Percentiles rank a stretch among this genome's conserved stretches.
Conservation (phyloP, 2,329 filamentous ascomycete genomes). For the Tolypocladium sp. region DNA sequence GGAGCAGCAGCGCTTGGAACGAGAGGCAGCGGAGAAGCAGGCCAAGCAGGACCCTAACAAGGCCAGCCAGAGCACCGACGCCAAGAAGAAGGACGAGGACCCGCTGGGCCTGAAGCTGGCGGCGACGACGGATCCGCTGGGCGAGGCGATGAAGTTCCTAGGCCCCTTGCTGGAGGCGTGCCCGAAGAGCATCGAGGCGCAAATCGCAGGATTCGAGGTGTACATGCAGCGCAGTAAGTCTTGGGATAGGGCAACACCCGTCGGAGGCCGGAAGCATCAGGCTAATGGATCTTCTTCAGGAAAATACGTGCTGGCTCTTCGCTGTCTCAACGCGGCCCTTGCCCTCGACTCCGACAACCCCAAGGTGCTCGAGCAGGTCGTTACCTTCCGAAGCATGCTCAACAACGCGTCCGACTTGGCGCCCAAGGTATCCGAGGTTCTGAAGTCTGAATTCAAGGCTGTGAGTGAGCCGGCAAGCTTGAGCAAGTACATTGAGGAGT, state of each 20-base stretch:
- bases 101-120: conserved; percentile 74
- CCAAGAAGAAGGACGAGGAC: conserved; percentile 85
- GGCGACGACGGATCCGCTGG: conserved; percentile 72
- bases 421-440: conserved; percentile 56
- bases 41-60: conserved; percentile 81
- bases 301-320: conserved; percentile 80
- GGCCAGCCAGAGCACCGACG: conserved; percentile 52
- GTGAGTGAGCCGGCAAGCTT: conserved; percentile 50
- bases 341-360: conserved; percentile 61
- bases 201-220: conserved; percentile 83
- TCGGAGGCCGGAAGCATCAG: background rate
- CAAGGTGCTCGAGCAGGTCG: conserved; percentile 64
- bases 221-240: conserved; percentile 72
- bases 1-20: conserved; percentile 55
- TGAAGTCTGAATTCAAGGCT: conserved; percentile 59
- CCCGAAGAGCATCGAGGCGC: conserved; percentile 70
- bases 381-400: conserved; percentile 58
- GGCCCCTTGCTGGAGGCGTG: conserved; percentile 72
- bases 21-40: conserved; percentile 69
- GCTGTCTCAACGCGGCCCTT: conserved; percentile 69
- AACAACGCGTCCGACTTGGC: conserved; percentile 48
- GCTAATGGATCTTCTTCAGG: conserved; percentile 36
- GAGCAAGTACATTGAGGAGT: conserved; percentile 57
- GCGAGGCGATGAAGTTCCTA: conserved; percentile 82
- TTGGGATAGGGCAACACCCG: too few species aligned